Percentiles rank a stretch among this genome's conserved stretches.
Conservation (phyloP, 139 green algal species). For the Eudorina sp. region DNA sequence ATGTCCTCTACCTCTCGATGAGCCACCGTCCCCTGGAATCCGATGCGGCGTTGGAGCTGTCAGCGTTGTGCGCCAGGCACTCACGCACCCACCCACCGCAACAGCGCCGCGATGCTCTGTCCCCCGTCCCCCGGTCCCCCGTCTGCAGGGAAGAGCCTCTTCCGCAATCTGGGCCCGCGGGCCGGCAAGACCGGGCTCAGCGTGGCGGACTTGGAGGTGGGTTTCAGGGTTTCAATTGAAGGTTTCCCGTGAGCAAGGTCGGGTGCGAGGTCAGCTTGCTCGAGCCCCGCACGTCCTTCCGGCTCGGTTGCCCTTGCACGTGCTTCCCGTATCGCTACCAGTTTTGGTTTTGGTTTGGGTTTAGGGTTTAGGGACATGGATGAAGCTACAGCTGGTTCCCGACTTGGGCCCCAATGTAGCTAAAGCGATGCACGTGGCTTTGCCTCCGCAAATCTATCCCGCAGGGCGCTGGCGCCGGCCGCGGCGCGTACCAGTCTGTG, state of each 20-base stretch:
- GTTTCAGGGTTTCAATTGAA: too few relatives aligned
- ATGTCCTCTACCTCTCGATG: too few relatives aligned
- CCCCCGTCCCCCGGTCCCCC: background rate
- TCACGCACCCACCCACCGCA: too few relatives aligned
- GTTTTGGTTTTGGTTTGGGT: background rate
- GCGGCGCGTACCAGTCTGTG: background rate
- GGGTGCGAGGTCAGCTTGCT: too few relatives aligned
- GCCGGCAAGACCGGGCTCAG: background rate
- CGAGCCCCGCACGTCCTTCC: too few relatives aligned
- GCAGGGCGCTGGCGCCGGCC: background rate
- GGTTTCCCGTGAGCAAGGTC: too few relatives aligned
- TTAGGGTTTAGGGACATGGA: background rate
- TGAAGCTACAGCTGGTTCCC: background rate
- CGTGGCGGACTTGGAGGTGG: background rate
- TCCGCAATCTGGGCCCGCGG: slow-evolving; percentile 3
- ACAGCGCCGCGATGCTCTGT: too few relatives aligned
- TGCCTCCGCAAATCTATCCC: background rate
- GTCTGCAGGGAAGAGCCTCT: background rate
- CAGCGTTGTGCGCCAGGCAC: too few relatives aligned
- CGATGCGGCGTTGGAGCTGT: too few relatives aligned
- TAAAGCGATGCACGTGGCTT: background rate
- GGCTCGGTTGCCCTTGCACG: too few relatives aligned
- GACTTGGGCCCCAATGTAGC: background rate
- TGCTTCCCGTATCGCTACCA: too few relatives aligned
- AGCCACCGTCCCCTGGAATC: too few relatives aligned